Percentiles rank a stretch among this genome's conserved stretches.
Evolutionary conservation across 495 filamentous ascomycete genomes (phyloP).

Genomic region (Daldinia caldariorum): DNA sequence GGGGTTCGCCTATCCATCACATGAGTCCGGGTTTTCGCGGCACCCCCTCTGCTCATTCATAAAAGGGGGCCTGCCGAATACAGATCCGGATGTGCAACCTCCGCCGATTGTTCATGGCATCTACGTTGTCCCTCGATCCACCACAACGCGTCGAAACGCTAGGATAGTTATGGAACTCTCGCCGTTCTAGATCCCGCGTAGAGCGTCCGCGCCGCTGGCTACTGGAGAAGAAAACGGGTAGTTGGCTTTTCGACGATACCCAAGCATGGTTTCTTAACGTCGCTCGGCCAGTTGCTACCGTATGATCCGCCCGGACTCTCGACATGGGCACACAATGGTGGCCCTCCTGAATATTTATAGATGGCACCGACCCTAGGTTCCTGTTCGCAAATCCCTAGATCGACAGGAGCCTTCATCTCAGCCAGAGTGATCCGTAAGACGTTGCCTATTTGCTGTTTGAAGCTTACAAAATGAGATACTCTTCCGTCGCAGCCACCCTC

Average conservation of each 20-base stretch:
- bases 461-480: slow-evolving; percentile 34
- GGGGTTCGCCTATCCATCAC: slow-evolving; percentile 3
- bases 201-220: slow-evolving; percentile 13
- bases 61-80: slow-evolving; percentile 30
- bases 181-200: slow-evolving; percentile 5
- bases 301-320: slow-evolving; percentile 16
- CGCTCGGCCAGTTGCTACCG: neutral
- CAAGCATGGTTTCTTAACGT: neutral
- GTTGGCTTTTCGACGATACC: neutral
- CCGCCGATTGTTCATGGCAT: slow-evolving; percentile 37
- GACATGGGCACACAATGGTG: slow-evolving; percentile 8
- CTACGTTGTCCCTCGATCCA: slow-evolving; percentile 25
- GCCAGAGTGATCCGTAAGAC: neutral
- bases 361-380: neutral
- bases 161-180: slow-evolving; percentile 34
- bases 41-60: neutral
- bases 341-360: slow-evolving; percentile 26
- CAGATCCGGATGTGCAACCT: slow-evolving; percentile 41
- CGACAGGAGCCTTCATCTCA: slow-evolving; percentile 9
- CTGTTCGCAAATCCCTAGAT: slow-evolving; percentile 3
- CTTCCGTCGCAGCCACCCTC: slow-evolving; percentile 29
- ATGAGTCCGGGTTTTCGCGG: neutral
- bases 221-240: slow-evolving; percentile 16
- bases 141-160: slow-evolving; percentile 24
- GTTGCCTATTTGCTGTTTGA: too few species aligned